A percentile compares a stretch with the other conserved stretches of the same genome.
These are phyloP conservation scores for Argentina anserina DNA, from an alignment of 306 rosid species.

Conservation along the genomic window DNA sequence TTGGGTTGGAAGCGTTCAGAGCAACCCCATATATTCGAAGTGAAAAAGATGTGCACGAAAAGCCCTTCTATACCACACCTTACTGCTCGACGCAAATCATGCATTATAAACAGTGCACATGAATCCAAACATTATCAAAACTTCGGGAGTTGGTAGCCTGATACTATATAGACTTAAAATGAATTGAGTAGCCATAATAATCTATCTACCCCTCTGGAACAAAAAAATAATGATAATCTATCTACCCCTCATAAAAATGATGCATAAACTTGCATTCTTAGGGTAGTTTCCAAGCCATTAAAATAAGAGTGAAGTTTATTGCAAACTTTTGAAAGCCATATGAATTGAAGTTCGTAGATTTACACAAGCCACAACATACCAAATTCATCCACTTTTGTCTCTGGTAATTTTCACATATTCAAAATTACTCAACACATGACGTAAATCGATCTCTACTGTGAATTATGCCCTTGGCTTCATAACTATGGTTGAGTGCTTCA, in stretches of 20 bases:
- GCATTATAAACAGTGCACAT: background rate
- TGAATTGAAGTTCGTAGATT: background rate
- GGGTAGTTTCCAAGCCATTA: background rate
- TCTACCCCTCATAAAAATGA: too few relatives aligned
- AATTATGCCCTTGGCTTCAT: conserved; percentile 53
- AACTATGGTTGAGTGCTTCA: conserved; percentile 80
- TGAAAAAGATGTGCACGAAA: background rate
- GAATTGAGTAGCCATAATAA: background rate
- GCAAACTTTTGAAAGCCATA: background rate
- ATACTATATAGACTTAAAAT: background rate
- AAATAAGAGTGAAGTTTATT: background rate
- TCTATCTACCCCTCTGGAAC: too few relatives aligned
- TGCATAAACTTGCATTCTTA: too few relatives aligned
- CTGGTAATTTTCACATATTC: background rate
- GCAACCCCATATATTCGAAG: background rate
- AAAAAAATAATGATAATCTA: too few relatives aligned
- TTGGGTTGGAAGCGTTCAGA: background rate
- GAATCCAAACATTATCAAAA: background rate
- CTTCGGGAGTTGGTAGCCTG: background rate
- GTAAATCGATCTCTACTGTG: background rate
- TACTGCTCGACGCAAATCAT: background rate
- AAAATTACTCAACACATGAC: background rate
- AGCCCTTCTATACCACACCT: background rate
- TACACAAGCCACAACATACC: background rate
- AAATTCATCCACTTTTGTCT: background rate